phyloP scores from a whole-genome alignment of 2,329 filamentous ascomycete genomes.

The Botrytis squamosa region DNA sequence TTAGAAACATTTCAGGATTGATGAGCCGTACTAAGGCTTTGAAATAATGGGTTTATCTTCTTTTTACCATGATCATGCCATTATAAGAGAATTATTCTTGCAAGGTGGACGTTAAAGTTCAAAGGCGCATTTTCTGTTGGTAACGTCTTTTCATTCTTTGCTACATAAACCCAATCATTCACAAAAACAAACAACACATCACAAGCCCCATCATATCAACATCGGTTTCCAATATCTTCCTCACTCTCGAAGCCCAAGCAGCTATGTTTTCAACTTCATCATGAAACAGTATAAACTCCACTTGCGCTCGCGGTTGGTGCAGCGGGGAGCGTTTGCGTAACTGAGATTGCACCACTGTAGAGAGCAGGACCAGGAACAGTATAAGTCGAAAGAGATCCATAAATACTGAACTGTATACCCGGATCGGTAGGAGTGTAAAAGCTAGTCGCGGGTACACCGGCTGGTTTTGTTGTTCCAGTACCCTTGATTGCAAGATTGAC shows the following conservation, averaged over 20 bases:
- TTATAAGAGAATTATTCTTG: not conserved
- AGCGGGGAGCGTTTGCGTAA: constrained; percentile 29
- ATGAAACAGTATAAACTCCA: constrained; percentile 26
- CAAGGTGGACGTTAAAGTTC: not conserved
- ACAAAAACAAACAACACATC: not conserved
- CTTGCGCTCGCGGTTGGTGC: constrained; percentile 29
- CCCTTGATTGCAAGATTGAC: constrained; percentile 49
- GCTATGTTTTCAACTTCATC: not conserved
- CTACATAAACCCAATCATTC: not conserved
- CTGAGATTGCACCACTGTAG: constrained; percentile 29
- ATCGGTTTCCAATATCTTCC: no score
- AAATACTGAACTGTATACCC: constrained; percentile 45
- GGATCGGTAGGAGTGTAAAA: constrained; percentile 45
- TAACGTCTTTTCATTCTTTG: not conserved
- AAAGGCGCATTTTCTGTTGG: not conserved
- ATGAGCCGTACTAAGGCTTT: no score
- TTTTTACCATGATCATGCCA: not conserved
- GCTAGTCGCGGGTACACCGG: constrained; percentile 42
- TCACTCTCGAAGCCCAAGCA: not conserved
- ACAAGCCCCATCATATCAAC: not conserved
- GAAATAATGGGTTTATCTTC: not conserved
- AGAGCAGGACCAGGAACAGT: constrained; percentile 41
- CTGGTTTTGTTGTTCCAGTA: constrained; percentile 42
- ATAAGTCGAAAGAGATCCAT: constrained; percentile 38
- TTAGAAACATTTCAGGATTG: not conserved